These are phyloP conservation scores for Brassica incana DNA, from an alignment of 345 rosid species.

Conservation along the genomic window DNA sequence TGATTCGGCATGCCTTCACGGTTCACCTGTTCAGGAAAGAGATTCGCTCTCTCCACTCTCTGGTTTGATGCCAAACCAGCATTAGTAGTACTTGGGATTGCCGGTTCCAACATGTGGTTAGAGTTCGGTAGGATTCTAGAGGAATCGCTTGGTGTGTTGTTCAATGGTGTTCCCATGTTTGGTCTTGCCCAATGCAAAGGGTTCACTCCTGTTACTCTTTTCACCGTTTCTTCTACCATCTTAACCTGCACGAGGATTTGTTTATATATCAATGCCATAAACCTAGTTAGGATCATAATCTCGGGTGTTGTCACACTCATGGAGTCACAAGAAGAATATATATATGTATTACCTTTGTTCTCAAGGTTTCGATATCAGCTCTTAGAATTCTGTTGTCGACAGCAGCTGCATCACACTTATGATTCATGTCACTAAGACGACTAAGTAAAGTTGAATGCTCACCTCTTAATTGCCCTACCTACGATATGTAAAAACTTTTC, in stretches of 20 bases:
- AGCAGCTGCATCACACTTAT: slow-evolving; percentile 71
- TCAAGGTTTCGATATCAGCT: neutral
- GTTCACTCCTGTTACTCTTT: neutral
- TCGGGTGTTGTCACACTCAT: neutral
- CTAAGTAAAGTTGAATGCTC: slow-evolving; percentile 68
- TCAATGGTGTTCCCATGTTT: slow-evolving; percentile 39
- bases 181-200: neutral
- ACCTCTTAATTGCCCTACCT: slow-evolving; percentile 81
- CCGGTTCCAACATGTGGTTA: slow-evolving; percentile 14
- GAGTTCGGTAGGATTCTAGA: slow-evolving; percentile 21
- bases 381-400: slow-evolving; percentile 30
- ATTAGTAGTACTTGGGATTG: slow-evolving; percentile 9
- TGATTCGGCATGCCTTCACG: slow-evolving; percentile 22
- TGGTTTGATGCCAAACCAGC: slow-evolving; percentile 18
- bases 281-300: neutral
- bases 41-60: slow-evolving; percentile 14
- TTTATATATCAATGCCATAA: neutral
- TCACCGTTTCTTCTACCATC: neutral
- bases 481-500: slow-evolving; percentile 16
- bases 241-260: neutral
- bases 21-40: slow-evolving; percentile 20
- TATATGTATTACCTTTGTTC: neutral
- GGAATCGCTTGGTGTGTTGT: slow-evolving; percentile 19
- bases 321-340: neutral
- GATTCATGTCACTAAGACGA: slow-evolving; percentile 71